A percentile compares a stretch with the other conserved stretches of the same genome.
Conservation (phyloP, 148 eudicot genomes). For the Chenopodium album region DNA sequence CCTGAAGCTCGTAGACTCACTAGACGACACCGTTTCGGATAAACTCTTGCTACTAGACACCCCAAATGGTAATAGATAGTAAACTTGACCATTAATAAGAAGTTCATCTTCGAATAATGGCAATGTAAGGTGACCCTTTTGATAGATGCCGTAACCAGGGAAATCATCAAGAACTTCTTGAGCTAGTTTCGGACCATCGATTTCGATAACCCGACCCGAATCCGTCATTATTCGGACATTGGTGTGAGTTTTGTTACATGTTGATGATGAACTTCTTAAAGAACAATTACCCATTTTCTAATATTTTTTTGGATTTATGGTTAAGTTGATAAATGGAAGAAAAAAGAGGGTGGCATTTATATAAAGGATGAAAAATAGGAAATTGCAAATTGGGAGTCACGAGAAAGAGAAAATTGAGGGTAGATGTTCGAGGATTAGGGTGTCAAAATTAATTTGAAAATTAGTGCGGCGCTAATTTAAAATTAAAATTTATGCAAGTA, state of each 20-base stretch:
- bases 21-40: conserved; percentile 4
- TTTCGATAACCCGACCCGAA: conserved; percentile 39
- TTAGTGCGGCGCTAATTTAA: neutral
- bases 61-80: conserved; percentile 47
- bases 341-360: conserved; percentile 3
- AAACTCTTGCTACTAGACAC: neutral
- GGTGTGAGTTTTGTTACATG: conserved; percentile 12
- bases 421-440: conserved; percentile 7
- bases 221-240: conserved; percentile 43
- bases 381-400: conserved; percentile 16
- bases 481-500: neutral
- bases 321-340: neutral
- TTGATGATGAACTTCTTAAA: conserved; percentile 31
- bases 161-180: conserved; percentile 43
- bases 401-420: conserved; percentile 18
- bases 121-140: conserved; percentile 24
- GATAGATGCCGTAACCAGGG: conserved; percentile 53
- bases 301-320: neutral
- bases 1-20: conserved; percentile 26
- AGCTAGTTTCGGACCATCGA: conserved; percentile 38
- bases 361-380: neutral
- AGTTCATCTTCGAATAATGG: conserved; percentile 40
- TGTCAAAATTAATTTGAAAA: neutral
- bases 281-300: conserved; percentile 63
- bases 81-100: conserved; percentile 37